Evolutionary conservation across 2,329 filamentous ascomycete genomes (phyloP).

Genomic region (Ophiostoma ips): DNA sequence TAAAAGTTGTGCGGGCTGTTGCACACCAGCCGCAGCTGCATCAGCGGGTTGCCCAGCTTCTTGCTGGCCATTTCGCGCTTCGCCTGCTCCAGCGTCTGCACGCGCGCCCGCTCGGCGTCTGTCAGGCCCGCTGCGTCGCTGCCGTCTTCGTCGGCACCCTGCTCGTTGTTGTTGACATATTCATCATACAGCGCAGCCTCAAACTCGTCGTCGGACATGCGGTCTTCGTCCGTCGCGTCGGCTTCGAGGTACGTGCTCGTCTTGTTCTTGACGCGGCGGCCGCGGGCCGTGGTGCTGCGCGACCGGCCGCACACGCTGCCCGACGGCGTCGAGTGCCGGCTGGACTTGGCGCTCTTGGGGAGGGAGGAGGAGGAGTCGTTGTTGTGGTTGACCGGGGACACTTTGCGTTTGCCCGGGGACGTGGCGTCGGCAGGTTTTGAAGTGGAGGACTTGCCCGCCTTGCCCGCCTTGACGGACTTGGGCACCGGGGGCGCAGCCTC

Average conservation of each 20-base stretch:
- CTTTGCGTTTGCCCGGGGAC: constrained; percentile 23
- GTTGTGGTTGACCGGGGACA: constrained; percentile 21
- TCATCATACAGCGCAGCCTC: constrained; percentile 62
- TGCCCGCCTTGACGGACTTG: no score
- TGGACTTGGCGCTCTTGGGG: constrained; percentile 62
- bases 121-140: constrained; percentile 27
- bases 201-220: constrained; percentile 70
- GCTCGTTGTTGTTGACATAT: constrained; percentile 27
- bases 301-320: constrained; percentile 35
- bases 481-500: constrained; percentile 1
- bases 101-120: constrained; percentile 48
- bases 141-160: constrained; percentile 26
- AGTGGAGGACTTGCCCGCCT: no score
- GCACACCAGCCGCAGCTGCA: constrained; percentile 83
- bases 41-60: constrained; percentile 83
- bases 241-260: constrained; percentile 35
- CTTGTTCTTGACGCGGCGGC: constrained; percentile 24
- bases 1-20: constrained; percentile 96
- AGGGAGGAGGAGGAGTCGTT: no score
- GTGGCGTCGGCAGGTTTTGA: constrained; percentile 12
- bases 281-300: constrained; percentile 28
- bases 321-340: constrained; percentile 56
- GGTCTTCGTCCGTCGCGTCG: constrained; percentile 45
- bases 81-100: constrained; percentile 59
- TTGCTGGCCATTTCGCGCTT: constrained; percentile 82